phyloP scores from a whole-genome alignment of 2,329 filamentous ascomycete species.

The Phyllosticta ampelicida region DNA sequence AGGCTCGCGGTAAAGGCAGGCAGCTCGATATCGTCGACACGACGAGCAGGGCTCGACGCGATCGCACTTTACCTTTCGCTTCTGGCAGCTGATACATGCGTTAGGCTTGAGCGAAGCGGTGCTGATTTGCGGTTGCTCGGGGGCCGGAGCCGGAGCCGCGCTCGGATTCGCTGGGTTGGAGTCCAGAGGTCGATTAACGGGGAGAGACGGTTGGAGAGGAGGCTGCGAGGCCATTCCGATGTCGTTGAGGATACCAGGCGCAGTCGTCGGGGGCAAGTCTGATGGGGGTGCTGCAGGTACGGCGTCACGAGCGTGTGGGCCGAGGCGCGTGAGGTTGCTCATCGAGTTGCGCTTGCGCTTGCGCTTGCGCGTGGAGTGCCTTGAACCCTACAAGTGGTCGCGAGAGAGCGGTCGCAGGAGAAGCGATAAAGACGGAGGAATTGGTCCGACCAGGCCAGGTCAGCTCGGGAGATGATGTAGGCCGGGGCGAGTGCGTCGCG shows the following conservation, averaged over 20 bases:
- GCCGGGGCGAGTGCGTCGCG: no score
- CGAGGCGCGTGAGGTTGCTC: no score
- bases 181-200: no score
- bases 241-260: background rate
- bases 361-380: background rate
- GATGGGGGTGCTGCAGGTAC: background rate
- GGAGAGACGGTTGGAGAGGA: no score
- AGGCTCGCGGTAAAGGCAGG: slow-evolving; percentile 24
- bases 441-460: background rate
- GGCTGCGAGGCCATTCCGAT: no score
- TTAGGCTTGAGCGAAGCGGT: slow-evolving; percentile 18
- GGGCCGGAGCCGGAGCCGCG: background rate
- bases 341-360: no score
- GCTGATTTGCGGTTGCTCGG: background rate
- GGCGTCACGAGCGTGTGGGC: no score
- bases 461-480: background rate
- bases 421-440: background rate
- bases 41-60: slow-evolving; percentile 21
- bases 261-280: background rate
- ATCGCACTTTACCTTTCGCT: slow-evolving; percentile 26
- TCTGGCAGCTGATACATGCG: slow-evolving; percentile 24
- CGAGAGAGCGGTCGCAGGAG: background rate
- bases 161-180: no score
- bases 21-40: slow-evolving; percentile 21
- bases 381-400: background rate